phyloP scores from a whole-genome alignment of 306 rosid species.

The Urtica urens region DNA sequence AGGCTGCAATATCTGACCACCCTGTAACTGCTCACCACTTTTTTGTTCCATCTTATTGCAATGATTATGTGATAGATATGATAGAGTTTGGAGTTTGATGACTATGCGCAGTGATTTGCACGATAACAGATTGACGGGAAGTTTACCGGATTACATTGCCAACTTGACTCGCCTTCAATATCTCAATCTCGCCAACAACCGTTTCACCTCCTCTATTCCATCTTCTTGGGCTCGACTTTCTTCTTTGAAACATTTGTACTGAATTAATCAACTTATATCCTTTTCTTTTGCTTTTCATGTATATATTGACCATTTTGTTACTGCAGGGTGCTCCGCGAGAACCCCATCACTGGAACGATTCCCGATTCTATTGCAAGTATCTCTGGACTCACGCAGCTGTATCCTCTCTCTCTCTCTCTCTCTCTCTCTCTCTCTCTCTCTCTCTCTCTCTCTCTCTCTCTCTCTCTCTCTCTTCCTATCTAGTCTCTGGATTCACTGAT shows the following conservation, averaged over 20 bases:
- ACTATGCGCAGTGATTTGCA: conserved; percentile 67
- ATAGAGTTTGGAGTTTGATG: too few species aligned
- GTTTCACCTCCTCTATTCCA: conserved; percentile 59
- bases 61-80: too few species aligned
- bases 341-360: conserved; percentile 33
- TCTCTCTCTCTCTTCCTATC: conserved; percentile 2
- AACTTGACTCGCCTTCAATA: conserved; percentile 56
- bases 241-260: conserved; percentile 57
- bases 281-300: too few species aligned
- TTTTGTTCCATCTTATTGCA: too few species aligned
- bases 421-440: background rate
- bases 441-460: background rate
- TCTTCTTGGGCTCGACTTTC: conserved; percentile 55
- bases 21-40: conserved; percentile 49
- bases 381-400: conserved; percentile 31
- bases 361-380: conserved; percentile 32
- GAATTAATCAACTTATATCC: background rate
- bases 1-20: conserved; percentile 55
- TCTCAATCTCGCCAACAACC: conserved; percentile 66
- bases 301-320: conserved; percentile 13
- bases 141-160: conserved; percentile 64
- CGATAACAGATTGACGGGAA: conserved; percentile 56
- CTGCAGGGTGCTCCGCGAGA: conserved; percentile 36
- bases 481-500: background rate
- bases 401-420: conserved; percentile 7